Evolutionary conservation across 2,329 filamentous ascomycete genomes (phyloP).

Genomic region (Septoria petroselini): DNA sequence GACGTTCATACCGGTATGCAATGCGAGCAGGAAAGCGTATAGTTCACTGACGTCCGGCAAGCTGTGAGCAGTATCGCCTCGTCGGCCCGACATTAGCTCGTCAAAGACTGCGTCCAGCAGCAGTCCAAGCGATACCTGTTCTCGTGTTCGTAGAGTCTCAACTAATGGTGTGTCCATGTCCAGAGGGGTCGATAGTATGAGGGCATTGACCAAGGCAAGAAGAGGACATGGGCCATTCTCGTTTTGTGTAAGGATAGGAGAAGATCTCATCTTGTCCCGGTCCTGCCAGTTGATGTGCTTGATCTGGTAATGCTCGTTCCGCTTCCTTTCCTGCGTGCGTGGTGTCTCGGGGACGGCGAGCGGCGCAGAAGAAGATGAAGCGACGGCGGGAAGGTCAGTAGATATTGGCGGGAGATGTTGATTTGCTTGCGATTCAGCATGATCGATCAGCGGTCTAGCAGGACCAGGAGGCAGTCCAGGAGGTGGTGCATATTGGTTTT

Average conservation of each 20-base stretch:
- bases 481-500: constrained; percentile 25
- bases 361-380: constrained; percentile 14
- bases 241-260: constrained; percentile 88
- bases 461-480: constrained; percentile 35
- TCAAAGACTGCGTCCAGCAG: constrained; percentile 89
- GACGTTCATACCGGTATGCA: constrained; percentile 97
- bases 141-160: constrained; percentile 71
- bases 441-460: constrained; percentile 34
- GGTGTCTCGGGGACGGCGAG: constrained; percentile 38
- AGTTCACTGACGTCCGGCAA: constrained; percentile 85
- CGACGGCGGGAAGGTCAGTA: constrained; percentile 6
- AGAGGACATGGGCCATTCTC: constrained; percentile 91
- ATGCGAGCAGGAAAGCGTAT: constrained; percentile 78
- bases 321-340: constrained; percentile 45
- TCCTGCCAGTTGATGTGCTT: constrained; percentile 89
- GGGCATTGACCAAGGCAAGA: constrained; percentile 86
- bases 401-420: constrained; percentile 38
- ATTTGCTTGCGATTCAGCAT: constrained; percentile 31
- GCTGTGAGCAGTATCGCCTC: constrained; percentile 60
- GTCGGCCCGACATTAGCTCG: constrained; percentile 77
- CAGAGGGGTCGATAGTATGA: constrained; percentile 76
- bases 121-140: constrained; percentile 82
- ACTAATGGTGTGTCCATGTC: constrained; percentile 67
- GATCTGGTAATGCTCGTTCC: constrained; percentile 82
- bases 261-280: constrained; percentile 63